Evolutionary conservation across 2,329 filamentous ascomycete species (phyloP).

Genomic region (Botrytis tulipae): DNA sequence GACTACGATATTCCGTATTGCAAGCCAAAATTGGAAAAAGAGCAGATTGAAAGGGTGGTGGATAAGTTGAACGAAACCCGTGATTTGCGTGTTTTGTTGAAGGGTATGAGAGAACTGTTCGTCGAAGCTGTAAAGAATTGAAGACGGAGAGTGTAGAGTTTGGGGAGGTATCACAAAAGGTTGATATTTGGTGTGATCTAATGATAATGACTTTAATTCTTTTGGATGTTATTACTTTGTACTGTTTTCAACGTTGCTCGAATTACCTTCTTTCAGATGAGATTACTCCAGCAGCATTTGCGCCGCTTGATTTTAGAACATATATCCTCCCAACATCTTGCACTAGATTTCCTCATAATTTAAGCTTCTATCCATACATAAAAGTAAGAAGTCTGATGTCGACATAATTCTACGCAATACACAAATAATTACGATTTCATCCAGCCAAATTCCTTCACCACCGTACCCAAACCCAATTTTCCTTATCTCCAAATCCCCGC

Average conservation of each 20-base stretch:
- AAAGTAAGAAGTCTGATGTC: not conserved
- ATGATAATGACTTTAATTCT: not conserved
- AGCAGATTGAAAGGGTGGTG: slow-evolving; percentile 72
- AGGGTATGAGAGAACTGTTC: slow-evolving; percentile 80
- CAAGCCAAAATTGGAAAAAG: slow-evolving; percentile 76
- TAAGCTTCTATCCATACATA: not conserved
- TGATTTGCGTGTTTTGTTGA: slow-evolving; percentile 69
- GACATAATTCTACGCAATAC: not conserved
- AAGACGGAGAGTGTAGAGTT: not conserved
- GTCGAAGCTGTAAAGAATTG: slow-evolving; percentile 56
- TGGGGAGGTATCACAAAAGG: not conserved
- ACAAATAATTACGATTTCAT: not conserved
- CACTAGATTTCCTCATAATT: not conserved
- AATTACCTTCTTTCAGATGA: not conserved
- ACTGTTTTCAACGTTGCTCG: not conserved
- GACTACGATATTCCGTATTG: slow-evolving; percentile 85
- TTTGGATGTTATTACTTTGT: not conserved
- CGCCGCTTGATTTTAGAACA: not conserved
- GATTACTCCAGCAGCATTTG: not conserved
- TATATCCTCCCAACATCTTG: not conserved
- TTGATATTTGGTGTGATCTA: not conserved
- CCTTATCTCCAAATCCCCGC: slow-evolving; percentile 2
- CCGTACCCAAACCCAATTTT: not conserved
- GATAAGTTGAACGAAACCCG: slow-evolving; percentile 79
- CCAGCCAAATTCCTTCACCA: no score